These are phyloP conservation scores for Calvatia gigantea DNA, from an alignment of 768 basidiomycete species.

Conservation along the genomic window DNA sequence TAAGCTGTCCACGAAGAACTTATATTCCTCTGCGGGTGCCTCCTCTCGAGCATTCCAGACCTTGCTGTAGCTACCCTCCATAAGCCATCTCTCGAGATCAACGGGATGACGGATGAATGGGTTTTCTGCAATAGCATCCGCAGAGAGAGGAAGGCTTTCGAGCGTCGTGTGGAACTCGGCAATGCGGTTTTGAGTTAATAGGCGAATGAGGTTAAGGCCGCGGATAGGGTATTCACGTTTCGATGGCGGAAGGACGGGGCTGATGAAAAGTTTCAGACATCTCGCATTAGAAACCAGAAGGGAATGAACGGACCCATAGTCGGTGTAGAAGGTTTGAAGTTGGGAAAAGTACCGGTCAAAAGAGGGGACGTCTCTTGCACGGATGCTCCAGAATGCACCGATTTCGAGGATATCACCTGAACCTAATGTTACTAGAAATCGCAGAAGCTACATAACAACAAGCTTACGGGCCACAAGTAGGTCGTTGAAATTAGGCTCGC, in stretches of 20 bases:
- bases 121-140: conserved; percentile 64
- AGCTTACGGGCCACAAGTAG: conserved; percentile 70
- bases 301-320: conserved; percentile 53
- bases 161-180: conserved; percentile 97
- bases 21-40: conserved; percentile 92
- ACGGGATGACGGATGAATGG: conserved; percentile 81
- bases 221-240: conserved; percentile 85
- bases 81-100: conserved; percentile 93
- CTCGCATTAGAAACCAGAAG: background rate
- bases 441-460: background rate
- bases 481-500: conserved; percentile 60
- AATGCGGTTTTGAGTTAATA: conserved; percentile 93
- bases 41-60: conserved; percentile 95
- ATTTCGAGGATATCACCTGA: conserved; percentile 93
- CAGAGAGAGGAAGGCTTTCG: conserved; percentile 67
- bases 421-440: background rate
- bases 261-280: background rate
- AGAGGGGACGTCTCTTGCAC: conserved; percentile 81
- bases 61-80: conserved; percentile 98
- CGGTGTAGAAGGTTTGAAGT: conserved; percentile 85
- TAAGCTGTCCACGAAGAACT: conserved; percentile 88
- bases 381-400: conserved; percentile 91
- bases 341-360: conserved; percentile 96
- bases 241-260: conserved; percentile 76
- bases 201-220: conserved; percentile 90